A percentile compares a stretch with the other conserved stretches of the same genome.
Conservation (phyloP, 2,329 filamentous ascomycete species). For the Fusarium sp. region DNA sequence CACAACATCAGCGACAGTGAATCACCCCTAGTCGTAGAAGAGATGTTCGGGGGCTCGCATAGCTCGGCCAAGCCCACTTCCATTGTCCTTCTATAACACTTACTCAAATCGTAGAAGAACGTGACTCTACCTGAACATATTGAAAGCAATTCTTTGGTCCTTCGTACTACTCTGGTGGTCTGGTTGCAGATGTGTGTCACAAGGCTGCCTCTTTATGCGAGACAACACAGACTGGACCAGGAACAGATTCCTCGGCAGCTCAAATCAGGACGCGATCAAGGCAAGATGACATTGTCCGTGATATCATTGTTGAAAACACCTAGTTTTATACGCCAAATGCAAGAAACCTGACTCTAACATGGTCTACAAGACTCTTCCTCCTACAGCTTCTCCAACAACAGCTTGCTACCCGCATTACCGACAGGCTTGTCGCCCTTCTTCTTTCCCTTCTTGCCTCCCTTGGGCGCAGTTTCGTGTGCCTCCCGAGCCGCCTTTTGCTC, state of each 20-base stretch:
- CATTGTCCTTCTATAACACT: background rate
- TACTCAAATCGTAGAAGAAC: background rate
- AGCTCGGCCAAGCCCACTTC: background rate
- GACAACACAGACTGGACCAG: background rate
- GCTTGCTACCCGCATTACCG: constrained; percentile 72
- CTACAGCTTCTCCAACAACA: constrained; percentile 70
- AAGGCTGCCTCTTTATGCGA: background rate
- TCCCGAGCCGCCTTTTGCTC: constrained; percentile 65
- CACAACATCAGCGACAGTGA: background rate
- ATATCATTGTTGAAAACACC: constrained; percentile 41
- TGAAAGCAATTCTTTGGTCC: background rate
- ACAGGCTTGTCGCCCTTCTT: constrained; percentile 59
- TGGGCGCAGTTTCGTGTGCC: constrained; percentile 60
- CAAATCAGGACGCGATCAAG: background rate
- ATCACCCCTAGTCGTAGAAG: background rate
- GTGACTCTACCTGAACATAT: background rate
- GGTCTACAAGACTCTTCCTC: constrained; percentile 1
- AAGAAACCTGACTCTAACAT: constrained; percentile 25
- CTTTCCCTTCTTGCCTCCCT: constrained; percentile 56
- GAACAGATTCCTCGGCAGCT: background rate
- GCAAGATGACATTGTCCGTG: constrained; percentile 33
- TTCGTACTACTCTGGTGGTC: constrained; percentile 19
- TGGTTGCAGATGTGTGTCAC: constrained; percentile 11
- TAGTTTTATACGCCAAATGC: constrained; percentile 42
- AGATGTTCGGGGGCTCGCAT: too few relatives aligned